Evolutionary conservation across 2,329 filamentous ascomycete species (phyloP).

Genomic region (Verticillium dahliae): DNA sequence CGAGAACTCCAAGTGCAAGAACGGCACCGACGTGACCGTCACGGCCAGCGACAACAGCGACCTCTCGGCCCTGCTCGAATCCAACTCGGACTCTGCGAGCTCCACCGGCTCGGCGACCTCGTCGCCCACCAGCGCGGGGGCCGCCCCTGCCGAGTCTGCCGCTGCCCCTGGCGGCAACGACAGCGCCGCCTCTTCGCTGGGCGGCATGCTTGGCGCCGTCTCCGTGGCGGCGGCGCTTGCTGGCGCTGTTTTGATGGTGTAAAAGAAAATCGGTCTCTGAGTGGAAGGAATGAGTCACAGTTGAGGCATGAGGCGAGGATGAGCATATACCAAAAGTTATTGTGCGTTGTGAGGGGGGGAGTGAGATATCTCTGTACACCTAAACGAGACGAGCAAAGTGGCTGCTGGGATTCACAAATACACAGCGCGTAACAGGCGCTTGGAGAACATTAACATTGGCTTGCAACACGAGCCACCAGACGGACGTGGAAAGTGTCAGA

Average conservation of each 20-base stretch:
- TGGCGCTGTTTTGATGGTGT: slow-evolving; percentile 9
- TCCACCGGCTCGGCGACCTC: neutral
- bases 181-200: slow-evolving; percentile 2
- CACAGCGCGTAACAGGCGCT: no score
- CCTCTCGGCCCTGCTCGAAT: slow-evolving; percentile 24
- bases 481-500: no score
- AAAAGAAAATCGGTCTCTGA: neutral
- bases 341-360: neutral
- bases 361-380: neutral
- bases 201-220: neutral
- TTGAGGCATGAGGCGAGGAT: no score
- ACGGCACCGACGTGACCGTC: slow-evolving; percentile 23
- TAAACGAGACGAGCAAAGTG: neutral
- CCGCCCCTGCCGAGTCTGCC: slow-evolving; percentile 3
- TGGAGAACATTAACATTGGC: no score
- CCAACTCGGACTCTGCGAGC: slow-evolving; percentile 5
- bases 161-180: neutral
- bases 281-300: no score
- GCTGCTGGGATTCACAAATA: no score
- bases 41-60: slow-evolving; percentile 22
- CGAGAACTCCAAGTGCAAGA: slow-evolving; percentile 25
- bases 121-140: neutral
- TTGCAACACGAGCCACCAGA: no score
- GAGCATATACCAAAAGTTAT: neutral
- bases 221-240: slow-evolving; percentile 8